Evolutionary conservation across 169 alveolate species (phyloP).

Genomic region (Theileria annulata): DNA sequence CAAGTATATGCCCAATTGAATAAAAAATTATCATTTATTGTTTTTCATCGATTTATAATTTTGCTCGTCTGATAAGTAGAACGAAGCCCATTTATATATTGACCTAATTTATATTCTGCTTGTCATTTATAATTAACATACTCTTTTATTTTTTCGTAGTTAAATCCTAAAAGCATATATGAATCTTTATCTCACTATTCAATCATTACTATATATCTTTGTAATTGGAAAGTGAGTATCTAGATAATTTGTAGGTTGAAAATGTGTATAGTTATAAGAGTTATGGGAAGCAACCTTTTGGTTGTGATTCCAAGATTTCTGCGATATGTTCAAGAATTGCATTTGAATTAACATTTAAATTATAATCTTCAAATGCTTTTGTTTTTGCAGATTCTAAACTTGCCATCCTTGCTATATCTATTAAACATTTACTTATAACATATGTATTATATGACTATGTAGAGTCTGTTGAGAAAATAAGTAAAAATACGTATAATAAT

Average conservation of each 20-base stretch:
- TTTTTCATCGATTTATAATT: constrained; percentile 20
- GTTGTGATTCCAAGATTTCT: constrained; percentile 13
- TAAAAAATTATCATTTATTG: neutral
- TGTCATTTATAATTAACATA: neutral
- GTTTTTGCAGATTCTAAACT: constrained; percentile 7
- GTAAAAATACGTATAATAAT: constrained; percentile 32
- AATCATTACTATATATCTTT: too few species aligned
- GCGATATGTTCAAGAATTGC: constrained; percentile 28
- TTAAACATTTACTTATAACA: neutral
- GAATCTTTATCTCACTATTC: neutral
- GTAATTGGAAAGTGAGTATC: neutral
- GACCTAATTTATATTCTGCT: constrained; percentile 22
- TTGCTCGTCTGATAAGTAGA: constrained; percentile 23
- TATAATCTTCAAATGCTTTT: constrained; percentile 11
- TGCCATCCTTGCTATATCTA: constrained; percentile 59
- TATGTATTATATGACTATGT: neutral
- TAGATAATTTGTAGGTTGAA: neutral
- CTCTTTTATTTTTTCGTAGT: constrained; percentile 51
- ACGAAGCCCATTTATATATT: constrained; percentile 58
- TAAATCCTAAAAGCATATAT: constrained; percentile 24
- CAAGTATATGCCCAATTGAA: neutral
- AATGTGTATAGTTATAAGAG: constrained; percentile 1
- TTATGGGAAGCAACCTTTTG: neutral
- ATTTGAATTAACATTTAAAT: constrained; percentile 7
- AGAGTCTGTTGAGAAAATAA: neutral